Evolutionary conservation across 805 yeast species (phyloP).

Genomic region (Wickerhamiella occidentalis): DNA sequence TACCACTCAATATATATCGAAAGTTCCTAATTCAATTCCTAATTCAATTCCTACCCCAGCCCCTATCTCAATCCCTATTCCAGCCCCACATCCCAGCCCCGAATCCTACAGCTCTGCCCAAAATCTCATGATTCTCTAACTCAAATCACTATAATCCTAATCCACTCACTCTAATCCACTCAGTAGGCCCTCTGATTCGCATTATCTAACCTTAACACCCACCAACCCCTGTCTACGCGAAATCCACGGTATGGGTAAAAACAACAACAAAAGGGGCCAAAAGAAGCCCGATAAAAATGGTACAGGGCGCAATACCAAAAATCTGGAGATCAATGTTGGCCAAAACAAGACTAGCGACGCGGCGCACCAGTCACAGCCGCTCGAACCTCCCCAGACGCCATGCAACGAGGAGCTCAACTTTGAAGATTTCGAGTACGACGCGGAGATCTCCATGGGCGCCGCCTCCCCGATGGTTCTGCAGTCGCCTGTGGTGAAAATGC

Average conservation of each 20-base stretch:
- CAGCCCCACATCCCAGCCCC: no score
- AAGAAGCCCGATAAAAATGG: background rate
- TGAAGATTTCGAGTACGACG: slow-evolving; percentile 5
- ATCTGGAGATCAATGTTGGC: background rate
- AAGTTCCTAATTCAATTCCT: no score
- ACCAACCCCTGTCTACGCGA: background rate
- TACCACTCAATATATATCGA: no score
- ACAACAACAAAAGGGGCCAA: background rate
- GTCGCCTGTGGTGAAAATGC: background rate
- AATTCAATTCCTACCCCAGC: no score
- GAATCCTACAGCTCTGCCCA: no score
- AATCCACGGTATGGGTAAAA: background rate
- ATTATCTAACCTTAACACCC: no score
- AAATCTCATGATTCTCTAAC: no score
- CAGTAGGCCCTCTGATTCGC: no score
- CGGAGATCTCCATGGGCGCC: slow-evolving; percentile 9
- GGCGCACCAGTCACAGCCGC: no score
- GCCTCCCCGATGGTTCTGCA: slow-evolving; percentile 9
- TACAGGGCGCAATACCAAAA: background rate
- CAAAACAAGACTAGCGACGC: background rate
- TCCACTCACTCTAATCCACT: no score
- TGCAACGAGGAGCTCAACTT: background rate
- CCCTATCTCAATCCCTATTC: no score
- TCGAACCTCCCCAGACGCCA: slow-evolving; percentile 5
- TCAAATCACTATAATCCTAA: no score